Conservation (phyloP, 2,329 filamentous ascomycete species). For the Penicillium fuscoglaucum region DNA sequence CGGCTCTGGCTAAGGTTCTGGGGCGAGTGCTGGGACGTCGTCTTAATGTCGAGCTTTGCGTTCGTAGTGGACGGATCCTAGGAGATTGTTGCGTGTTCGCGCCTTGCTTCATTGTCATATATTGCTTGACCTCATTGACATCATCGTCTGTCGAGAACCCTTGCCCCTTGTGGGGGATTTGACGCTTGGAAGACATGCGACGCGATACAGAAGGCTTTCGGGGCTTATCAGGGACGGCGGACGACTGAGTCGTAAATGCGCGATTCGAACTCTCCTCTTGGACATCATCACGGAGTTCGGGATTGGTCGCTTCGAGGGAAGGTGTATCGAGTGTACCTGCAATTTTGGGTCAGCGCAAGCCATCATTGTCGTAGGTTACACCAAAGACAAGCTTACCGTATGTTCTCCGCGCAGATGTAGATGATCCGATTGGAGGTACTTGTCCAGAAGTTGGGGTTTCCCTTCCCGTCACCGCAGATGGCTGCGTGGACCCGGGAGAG, state of each 20-base stretch:
- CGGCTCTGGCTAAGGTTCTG: conserved; percentile 36
- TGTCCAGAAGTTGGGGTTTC: conserved; percentile 4
- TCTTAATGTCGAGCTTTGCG: conserved; percentile 43
- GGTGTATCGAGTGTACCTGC: conserved; percentile 35
- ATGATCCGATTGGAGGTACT: conserved; percentile 15
- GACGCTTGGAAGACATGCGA: conserved; percentile 69
- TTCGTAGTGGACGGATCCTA: conserved; percentile 35
- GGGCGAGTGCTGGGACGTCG: conserved; percentile 38
- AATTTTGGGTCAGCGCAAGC: conserved; percentile 4
- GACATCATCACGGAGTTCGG: conserved; percentile 32
- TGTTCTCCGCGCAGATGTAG: conserved; percentile 25
- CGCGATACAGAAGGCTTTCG: conserved; percentile 73
- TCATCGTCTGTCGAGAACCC: conserved; percentile 93
- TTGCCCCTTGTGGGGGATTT: conserved; percentile 75
- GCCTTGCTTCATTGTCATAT: conserved; percentile 51
- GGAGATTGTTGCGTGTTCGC: conserved; percentile 36
- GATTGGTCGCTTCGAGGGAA: conserved; percentile 20
- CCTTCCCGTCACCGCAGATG: conserved; percentile 1
- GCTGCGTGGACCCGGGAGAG: conserved; percentile 13
- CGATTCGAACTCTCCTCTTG: conserved; percentile 32
- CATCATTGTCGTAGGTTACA: conserved; percentile 18
- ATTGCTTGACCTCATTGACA: conserved; percentile 73
- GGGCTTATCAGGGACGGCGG: conserved; percentile 49
- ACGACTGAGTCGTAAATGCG: conserved; percentile 47
- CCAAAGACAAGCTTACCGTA: conserved; percentile 31